Evolutionary conservation across 2,329 filamentous ascomycete species (phyloP).

Genomic region (Fusarium albidum): DNA sequence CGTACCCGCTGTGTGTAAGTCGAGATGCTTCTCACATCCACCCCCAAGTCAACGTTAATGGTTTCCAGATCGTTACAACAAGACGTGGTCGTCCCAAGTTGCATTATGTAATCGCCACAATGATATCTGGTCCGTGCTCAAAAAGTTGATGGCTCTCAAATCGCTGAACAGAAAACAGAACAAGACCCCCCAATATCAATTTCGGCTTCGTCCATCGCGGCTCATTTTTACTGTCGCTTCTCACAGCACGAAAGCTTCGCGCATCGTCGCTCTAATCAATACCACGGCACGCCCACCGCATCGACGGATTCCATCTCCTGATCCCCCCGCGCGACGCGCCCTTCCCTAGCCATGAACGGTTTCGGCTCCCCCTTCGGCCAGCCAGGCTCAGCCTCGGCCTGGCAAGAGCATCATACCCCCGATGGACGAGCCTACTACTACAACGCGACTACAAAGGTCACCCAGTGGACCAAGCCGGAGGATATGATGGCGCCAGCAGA

Average conservation of each 20-base stretch:
- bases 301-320: background rate
- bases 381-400: slow-evolving; percentile 67
- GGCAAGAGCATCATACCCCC: slow-evolving; percentile 82
- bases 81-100: slow-evolving; percentile 31
- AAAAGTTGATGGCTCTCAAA: slow-evolving; percentile 35
- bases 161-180: no score
- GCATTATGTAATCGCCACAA: slow-evolving; percentile 22
- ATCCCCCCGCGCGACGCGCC: background rate
- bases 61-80: background rate
- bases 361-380: slow-evolving; percentile 57
- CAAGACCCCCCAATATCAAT: slow-evolving; percentile 14
- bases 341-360: slow-evolving; percentile 63
- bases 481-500: slow-evolving; percentile 86
- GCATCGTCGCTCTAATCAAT: slow-evolving; percentile 1
- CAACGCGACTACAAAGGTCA: slow-evolving; percentile 84
- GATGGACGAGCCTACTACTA: slow-evolving; percentile 93
- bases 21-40: slow-evolving; percentile 28
- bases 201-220: slow-evolving; percentile 20
- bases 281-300: slow-evolving; percentile 14
- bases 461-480: slow-evolving; percentile 93
- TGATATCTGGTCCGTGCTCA: slow-evolving; percentile 31
- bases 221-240: slow-evolving; percentile 3
- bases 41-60: slow-evolving; percentile 28
- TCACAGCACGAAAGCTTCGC: slow-evolving; percentile 7
- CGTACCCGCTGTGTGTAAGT: slow-evolving; percentile 32